phyloP scores from a whole-genome alignment of 1,139 yeast species.

The Blastobotrys illinoisensis region DNA sequence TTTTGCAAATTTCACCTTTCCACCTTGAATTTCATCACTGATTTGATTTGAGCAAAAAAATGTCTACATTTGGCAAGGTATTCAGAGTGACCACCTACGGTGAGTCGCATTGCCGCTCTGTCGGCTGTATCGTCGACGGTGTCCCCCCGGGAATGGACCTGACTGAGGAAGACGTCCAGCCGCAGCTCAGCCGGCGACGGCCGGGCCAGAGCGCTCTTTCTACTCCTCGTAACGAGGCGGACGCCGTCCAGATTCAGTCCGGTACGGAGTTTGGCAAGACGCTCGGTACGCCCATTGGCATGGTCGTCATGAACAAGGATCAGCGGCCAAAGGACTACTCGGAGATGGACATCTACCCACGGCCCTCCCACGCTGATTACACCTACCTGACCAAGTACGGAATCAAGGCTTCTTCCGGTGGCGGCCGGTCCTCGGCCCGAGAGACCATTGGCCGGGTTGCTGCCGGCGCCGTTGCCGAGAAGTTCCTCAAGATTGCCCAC shows the following conservation, averaged over 20 bases:
- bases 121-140: conserved; percentile 97
- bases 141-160: conserved; percentile 92
- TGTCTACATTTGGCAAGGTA: conserved; percentile 61
- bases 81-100: conserved; percentile 91
- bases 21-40: neutral
- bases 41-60: conserved; percentile 20
- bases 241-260: conserved; percentile 83
- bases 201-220: conserved; percentile 93
- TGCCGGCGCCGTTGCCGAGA: conserved; percentile 98
- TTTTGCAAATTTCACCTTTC: neutral
- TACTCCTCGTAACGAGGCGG: conserved; percentile 94
- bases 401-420: conserved; percentile 88
- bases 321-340: conserved; percentile 95
- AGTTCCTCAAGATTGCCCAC: conserved; percentile 67
- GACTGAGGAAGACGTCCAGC: conserved; percentile 84
- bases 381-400: conserved; percentile 91
- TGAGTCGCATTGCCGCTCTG: conserved; percentile 97
- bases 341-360: conserved; percentile 90
- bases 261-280: conserved; percentile 92
- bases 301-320: conserved; percentile 89
- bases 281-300: conserved; percentile 91
- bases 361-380: conserved; percentile 97
- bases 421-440: conserved; percentile 95
- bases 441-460: conserved; percentile 99
- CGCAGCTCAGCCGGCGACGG: conserved; percentile 92